These are phyloP conservation scores for Panicum miliaceum DNA, from an alignment of 176 grass and related monocot genomes.

Conservation along the genomic window DNA sequence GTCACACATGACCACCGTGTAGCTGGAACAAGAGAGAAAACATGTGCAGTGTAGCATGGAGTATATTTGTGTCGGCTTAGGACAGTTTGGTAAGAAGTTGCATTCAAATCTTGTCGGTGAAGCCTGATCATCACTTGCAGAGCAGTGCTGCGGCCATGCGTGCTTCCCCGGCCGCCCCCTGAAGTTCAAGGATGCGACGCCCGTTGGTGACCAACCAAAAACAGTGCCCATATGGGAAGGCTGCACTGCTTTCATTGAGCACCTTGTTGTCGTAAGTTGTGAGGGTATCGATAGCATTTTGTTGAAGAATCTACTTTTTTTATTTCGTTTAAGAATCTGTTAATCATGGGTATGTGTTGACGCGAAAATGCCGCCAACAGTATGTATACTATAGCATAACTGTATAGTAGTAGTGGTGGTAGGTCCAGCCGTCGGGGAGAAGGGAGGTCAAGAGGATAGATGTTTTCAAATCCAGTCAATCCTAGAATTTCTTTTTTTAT, in stretches of 20 bases:
- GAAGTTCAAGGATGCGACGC: neutral
- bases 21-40: neutral
- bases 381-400: no score
- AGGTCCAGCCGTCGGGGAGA: no score
- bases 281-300: neutral
- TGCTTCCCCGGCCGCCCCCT: neutral
- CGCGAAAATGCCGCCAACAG: no score
- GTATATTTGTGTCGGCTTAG: conserved; percentile 8
- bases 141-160: neutral
- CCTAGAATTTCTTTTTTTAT: no score
- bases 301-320: no score
- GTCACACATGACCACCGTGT: neutral
- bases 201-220: neutral
- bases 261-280: neutral
- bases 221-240: neutral
- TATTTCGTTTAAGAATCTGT: no score
- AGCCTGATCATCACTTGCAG: neutral
- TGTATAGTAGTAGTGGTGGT: no score
- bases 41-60: no score
- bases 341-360: no score
- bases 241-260: neutral
- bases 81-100: neutral
- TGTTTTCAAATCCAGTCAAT: no score
- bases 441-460: no score
- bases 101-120: conserved; percentile 19